A percentile compares a stretch with the other conserved stretches of the same genome.
phyloP scores from a whole-genome alignment of 495 filamentous ascomycete genomes.

The Talaromyces stipitatus region DNA sequence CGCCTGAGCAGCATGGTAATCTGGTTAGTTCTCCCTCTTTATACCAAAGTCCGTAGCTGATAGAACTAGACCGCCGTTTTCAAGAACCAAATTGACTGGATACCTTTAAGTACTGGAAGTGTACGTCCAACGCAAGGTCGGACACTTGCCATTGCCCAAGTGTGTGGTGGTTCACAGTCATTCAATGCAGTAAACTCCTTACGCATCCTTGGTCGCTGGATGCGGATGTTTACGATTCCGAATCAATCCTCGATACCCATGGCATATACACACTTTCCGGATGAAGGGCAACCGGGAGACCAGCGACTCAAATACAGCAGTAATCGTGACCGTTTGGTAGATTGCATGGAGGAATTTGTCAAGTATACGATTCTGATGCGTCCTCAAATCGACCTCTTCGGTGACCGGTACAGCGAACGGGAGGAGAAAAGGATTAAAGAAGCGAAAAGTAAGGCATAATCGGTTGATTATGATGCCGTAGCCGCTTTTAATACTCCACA shows the following conservation, averaged over 20 bases:
- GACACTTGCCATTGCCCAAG: constrained; percentile 57
- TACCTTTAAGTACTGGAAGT: constrained; percentile 53
- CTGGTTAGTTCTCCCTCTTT: constrained; percentile 32
- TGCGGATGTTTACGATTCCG: constrained; percentile 69
- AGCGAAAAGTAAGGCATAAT: constrained; percentile 8
- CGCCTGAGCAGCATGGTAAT: constrained; percentile 65
- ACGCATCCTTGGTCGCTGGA: constrained; percentile 64
- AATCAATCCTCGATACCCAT: constrained; percentile 62
- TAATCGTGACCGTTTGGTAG: constrained; percentile 60
- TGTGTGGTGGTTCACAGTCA: constrained; percentile 60
- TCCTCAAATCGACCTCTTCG: constrained; percentile 53
- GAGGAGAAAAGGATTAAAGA: constrained; percentile 20
- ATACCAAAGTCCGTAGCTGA: background rate
- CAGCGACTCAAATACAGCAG: constrained; percentile 50
- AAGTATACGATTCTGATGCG: constrained; percentile 65
- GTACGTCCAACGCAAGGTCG: constrained; percentile 64
- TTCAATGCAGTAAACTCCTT: constrained; percentile 72
- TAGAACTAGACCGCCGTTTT: constrained; percentile 52
- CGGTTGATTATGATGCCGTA: background rate
- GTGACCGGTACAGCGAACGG: constrained; percentile 58
- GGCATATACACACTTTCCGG: constrained; percentile 59
- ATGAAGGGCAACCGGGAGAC: constrained; percentile 43
- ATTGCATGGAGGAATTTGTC: constrained; percentile 75
- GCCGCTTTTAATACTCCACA: too few species aligned
- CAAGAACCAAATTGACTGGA: constrained; percentile 75